phyloP scores from a whole-genome alignment of 2,329 filamentous ascomycete genomes.

The Cytospora mali region DNA sequence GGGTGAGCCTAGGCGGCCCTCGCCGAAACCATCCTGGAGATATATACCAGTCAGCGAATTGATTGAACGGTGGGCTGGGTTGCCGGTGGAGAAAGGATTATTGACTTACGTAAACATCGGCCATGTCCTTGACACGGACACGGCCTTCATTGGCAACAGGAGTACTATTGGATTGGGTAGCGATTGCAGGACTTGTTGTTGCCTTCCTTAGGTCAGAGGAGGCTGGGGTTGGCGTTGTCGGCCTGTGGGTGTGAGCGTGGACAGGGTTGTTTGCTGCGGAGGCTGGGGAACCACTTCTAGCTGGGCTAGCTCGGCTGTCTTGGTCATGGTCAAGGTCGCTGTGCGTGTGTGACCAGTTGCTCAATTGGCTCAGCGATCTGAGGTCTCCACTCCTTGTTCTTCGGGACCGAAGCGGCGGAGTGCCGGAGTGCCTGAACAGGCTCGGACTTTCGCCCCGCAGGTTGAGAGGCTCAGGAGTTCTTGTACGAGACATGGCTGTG shows the following conservation, averaged over 20 bases:
- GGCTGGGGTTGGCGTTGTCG: constrained; percentile 27
- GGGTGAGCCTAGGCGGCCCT: constrained; percentile 82
- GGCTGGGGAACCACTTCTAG: constrained; percentile 33
- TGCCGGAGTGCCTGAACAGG: constrained; percentile 52
- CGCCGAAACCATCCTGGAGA: constrained; percentile 85
- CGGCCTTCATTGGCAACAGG: constrained; percentile 87
- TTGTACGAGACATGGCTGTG: constrained; percentile 53
- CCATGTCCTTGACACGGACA: constrained; percentile 81
- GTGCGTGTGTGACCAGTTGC: constrained; percentile 33
- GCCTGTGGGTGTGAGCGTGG: constrained; percentile 19
- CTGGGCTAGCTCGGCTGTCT: constrained; percentile 24
- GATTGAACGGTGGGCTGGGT: constrained; percentile 13
- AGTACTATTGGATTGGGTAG: constrained; percentile 46
- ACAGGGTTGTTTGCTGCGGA: constrained; percentile 26
- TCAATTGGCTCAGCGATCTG: constrained; percentile 64
- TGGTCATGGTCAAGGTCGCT: constrained; percentile 20
- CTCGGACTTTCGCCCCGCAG: constrained; percentile 67
- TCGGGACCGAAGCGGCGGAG: constrained; percentile 71
- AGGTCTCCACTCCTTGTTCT: constrained; percentile 74
- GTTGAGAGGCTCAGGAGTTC: constrained; percentile 56
- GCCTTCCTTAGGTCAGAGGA: constrained; percentile 24
- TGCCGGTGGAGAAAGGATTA: constrained; percentile 28
- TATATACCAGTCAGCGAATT: constrained; percentile 28
- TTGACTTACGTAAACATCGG: constrained; percentile 87
- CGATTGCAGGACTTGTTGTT: constrained; percentile 23